Evolutionary conservation across 2,329 filamentous ascomycete genomes (phyloP).

Genomic region (Stromatinia cepivora): DNA sequence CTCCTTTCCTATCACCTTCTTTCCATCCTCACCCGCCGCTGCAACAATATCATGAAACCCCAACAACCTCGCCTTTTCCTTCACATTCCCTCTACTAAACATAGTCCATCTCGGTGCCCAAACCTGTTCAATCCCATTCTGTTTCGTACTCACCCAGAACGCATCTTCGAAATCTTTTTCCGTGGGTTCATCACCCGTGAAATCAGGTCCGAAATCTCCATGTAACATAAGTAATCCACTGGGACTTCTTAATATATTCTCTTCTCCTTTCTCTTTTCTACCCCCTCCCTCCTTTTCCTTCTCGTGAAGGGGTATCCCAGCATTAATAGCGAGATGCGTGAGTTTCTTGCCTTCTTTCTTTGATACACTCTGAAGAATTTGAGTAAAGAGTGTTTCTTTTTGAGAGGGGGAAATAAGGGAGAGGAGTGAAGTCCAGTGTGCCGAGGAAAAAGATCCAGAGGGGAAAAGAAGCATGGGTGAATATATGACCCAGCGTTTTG

Average conservation of each 20-base stretch:
- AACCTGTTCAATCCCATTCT: slow-evolving; percentile 77
- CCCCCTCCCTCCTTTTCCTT: slow-evolving; percentile 22
- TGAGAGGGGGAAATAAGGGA: slow-evolving; percentile 1
- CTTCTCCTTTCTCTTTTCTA: slow-evolving; percentile 36
- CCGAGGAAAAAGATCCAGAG: slow-evolving; percentile 56
- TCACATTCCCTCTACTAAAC: slow-evolving; percentile 90
- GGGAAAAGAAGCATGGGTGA: slow-evolving; percentile 62
- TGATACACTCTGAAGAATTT: slow-evolving; percentile 51
- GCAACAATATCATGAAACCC: slow-evolving; percentile 44
- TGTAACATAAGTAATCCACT: slow-evolving; percentile 66
- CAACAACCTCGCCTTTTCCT: slow-evolving; percentile 79
- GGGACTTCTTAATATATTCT: slow-evolving; percentile 75
- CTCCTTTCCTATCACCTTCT: slow-evolving; percentile 18
- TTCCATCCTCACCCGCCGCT: neutral
- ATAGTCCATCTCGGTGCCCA: slow-evolving; percentile 92
- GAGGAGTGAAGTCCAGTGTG: slow-evolving; percentile 32
- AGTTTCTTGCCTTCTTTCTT: slow-evolving; percentile 45
- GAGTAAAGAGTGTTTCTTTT: slow-evolving; percentile 47
- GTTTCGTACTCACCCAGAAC: slow-evolving; percentile 76
- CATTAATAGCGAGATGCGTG: slow-evolving; percentile 61
- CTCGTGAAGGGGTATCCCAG: slow-evolving; percentile 56
- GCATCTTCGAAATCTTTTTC: slow-evolving; percentile 61
- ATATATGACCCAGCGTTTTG: slow-evolving; percentile 61
- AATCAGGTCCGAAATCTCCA: slow-evolving; percentile 69
- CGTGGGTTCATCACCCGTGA: slow-evolving; percentile 22